A percentile compares a stretch with the other conserved stretches of the same genome.
These are phyloP conservation scores for Coelastrella sp. DNA, from an alignment of 139 green algal species.

Conservation along the genomic window DNA sequence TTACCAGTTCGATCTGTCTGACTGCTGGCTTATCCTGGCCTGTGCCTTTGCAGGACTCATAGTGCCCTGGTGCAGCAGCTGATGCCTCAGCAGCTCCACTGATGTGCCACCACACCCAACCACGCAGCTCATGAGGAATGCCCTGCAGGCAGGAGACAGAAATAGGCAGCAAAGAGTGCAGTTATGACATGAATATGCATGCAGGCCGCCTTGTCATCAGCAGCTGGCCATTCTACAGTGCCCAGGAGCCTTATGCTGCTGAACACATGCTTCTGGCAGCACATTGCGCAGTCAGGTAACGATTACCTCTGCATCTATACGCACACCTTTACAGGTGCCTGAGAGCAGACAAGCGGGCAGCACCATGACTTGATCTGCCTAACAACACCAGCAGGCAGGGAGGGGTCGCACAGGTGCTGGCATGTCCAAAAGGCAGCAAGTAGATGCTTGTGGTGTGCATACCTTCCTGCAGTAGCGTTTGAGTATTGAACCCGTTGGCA, in stretches of 20 bases:
- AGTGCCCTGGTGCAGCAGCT: constrained; percentile 36
- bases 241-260: no score
- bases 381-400: not conserved
- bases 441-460: not conserved
- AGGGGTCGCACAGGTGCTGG: no score
- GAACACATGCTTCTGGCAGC: no score
- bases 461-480: constrained; percentile 74
- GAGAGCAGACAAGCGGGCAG: no score
- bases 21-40: constrained; percentile 47
- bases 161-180: not conserved
- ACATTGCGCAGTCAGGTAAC: no score
- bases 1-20: constrained; percentile 81
- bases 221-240: no score
- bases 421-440: not conserved
- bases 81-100: constrained; percentile 60
- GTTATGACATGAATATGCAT: no score
- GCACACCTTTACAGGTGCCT: no score
- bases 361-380: not conserved
- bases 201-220: no score
- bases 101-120: constrained; percentile 71
- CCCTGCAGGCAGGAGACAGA: constrained; percentile 42
- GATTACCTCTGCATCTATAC: no score
- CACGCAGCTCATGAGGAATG: constrained; percentile 66
- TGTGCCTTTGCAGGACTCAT: constrained; percentile 45
- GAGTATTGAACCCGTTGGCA: constrained; percentile 54